Evolutionary conservation across 208 protist species (phyloP), one percentile per base, ranked within the genome.

Genomic region (Leishmania lainsoni): DNA sequence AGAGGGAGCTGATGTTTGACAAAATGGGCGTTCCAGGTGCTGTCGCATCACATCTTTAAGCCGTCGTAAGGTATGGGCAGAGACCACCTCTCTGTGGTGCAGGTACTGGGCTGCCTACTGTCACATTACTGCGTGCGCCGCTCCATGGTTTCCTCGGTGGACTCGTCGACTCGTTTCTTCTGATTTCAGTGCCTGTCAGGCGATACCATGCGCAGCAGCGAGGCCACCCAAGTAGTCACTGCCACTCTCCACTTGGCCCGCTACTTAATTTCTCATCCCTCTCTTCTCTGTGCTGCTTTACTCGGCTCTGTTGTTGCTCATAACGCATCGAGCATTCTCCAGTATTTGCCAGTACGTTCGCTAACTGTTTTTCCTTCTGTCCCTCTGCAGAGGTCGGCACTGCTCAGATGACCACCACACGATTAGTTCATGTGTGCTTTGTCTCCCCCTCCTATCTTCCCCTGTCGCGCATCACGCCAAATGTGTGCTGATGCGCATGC

Each of bases 1-100:
- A 89, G 75, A 83, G 79, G 56, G 90, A 94, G 80, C 72, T 93
- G 88, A 97, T 98, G 96, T 98, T 98, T 85, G 91, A 97, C 77
- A 97, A 97, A 80, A 96, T 97, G 88, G 96, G 96, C 12, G 77
- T 97, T 12, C 93, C 94, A 54, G 92, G 92, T 3, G 88, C 91
- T 5, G 58, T 94, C 49, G 66, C 83, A 74, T 83, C 89, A 20
- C 81, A 94, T 51, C 76, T 93, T 32, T 93, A 83, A 83, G 14
- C 22, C 17, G 20, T 48, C 45, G 4, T 2, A 45, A 48, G 39
- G 45, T 10, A 45, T 14, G 35, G 66, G 45, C 10, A 2, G 32
- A 12, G 17, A 45, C 29, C 14, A 5, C 52, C 20, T 51, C 42
- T 35, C 68, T 29, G 42, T 49, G 22, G 17, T 52, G 42, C 45